Base-by-base conservation (phyloP, 2,329 filamentous ascomycete species). In the Diaporthe eres region DNA sequence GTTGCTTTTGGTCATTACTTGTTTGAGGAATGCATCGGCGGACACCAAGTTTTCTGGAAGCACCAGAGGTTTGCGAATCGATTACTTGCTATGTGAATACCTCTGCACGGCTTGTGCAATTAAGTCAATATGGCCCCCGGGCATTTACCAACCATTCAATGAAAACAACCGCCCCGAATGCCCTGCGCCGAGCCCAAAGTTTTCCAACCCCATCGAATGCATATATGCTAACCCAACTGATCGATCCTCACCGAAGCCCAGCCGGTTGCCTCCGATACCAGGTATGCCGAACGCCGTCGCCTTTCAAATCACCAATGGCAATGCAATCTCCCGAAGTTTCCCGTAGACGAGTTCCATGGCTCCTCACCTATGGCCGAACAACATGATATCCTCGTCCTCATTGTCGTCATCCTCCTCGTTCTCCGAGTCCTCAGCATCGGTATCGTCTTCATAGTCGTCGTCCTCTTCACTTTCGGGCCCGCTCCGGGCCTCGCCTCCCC, bases 381-480 rank as follows among this genome's bases (percentile, higher is more conserved):
- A 82, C 58, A 86, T 80, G 71, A 91, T 88, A 71, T 88, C 85
- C 42, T 89, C 87, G 49, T 89, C 86, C 42, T 89, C 86, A 12
- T 88, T 87, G 19, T 88, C 86, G 22, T 82, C 81, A 7, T 81
- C 80, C 10, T 87, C 86, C 10, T 89, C 88, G 4, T 65, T 65
- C 6, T 88, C 88, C 34, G 86, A 86, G 22, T 87, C 86, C 25
- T 87, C 86, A 12, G 84, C 84, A 47, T 73, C 71, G 37, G 86
- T 85, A 28, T 83, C 83, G 9, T 86, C 85, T 53, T 86, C 82
- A 55, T 83, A 78, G 22, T 85, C 82, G 7, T 84, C 83, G 3
- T 83, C 81, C 94, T 95, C 82, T 34, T 83, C 82, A 44, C 86
- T 84, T 81, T 68, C 83, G 82, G 71, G 25, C 6, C 58, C 57